Conservation (phyloP, 257 asterid genomes). For the Solanum medicagineum region DNA sequence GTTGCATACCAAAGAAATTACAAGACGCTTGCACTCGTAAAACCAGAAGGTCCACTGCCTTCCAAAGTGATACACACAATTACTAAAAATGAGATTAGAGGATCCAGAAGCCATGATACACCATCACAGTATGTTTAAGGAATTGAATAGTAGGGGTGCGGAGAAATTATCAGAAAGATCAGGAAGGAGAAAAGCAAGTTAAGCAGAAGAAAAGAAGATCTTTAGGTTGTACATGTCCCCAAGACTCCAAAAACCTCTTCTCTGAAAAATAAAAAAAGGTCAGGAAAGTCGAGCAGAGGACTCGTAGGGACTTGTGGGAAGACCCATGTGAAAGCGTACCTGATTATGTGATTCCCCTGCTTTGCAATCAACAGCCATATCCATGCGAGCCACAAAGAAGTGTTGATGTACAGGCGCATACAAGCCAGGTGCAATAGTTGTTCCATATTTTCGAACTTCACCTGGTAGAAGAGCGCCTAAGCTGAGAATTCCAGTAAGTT, state of each 20-base stretch:
- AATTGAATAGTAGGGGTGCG: neutral
- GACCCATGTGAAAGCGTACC: neutral
- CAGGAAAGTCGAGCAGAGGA: neutral
- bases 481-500: conserved; percentile 23
- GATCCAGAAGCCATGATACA: neutral
- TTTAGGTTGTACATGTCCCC: neutral
- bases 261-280: neutral
- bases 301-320: neutral
- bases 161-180: neutral
- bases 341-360: conserved; percentile 24
- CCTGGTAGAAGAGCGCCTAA: conserved; percentile 33
- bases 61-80: neutral
- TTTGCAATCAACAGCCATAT: conserved; percentile 27
- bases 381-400: conserved; percentile 26
- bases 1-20: neutral
- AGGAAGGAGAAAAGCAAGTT: neutral
- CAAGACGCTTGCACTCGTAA: neutral
- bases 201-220: neutral
- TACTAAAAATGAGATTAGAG: neutral
- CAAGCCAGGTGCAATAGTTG: conserved; percentile 22
- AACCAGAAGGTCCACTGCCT: neutral
- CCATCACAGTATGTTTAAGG: neutral
- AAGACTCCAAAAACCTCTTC: neutral
- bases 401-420: conserved; percentile 28
- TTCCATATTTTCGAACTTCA: conserved; percentile 25